These are phyloP conservation scores for Mycena venus DNA, from an alignment of 768 basidiomycete species.

Conservation along the genomic window DNA sequence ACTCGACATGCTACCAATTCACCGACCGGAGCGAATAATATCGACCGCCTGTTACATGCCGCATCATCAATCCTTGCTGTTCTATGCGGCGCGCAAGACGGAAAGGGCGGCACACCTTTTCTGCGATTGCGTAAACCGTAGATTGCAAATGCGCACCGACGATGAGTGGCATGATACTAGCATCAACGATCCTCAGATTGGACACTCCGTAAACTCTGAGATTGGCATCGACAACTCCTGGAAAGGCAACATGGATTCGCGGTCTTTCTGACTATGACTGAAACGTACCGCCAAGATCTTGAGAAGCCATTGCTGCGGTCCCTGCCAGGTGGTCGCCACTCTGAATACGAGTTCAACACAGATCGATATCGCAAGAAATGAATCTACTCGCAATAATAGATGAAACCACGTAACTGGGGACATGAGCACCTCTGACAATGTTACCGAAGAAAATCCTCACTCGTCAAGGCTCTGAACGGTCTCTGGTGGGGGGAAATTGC, in stretches of 20 bases:
- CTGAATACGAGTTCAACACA: background rate
- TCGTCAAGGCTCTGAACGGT: background rate
- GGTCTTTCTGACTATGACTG: no score
- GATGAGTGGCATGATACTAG: slow-evolving; percentile 32
- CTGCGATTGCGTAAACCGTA: slow-evolving; percentile 39
- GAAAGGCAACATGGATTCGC: no score
- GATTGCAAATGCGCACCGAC: slow-evolving; percentile 26
- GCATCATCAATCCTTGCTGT: no score
- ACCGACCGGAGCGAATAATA: no score
- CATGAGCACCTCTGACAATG: background rate
- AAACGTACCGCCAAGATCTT: background rate
- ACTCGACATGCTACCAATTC: no score
- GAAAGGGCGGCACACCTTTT: no score
- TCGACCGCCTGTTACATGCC: no score
- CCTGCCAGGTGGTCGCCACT: background rate
- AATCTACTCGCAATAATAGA: background rate
- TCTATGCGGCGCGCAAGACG: no score
- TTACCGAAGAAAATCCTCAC: background rate
- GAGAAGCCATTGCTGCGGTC: background rate
- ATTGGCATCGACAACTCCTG: slow-evolving; percentile 57
- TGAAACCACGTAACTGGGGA: background rate
- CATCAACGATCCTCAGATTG: slow-evolving; percentile 55
- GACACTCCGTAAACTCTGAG: slow-evolving; percentile 57
- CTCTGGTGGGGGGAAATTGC: background rate
- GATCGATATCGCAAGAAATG: background rate